Conservation (phyloP, 2,329 filamentous ascomycete species). For the Phoma sp. region DNA sequence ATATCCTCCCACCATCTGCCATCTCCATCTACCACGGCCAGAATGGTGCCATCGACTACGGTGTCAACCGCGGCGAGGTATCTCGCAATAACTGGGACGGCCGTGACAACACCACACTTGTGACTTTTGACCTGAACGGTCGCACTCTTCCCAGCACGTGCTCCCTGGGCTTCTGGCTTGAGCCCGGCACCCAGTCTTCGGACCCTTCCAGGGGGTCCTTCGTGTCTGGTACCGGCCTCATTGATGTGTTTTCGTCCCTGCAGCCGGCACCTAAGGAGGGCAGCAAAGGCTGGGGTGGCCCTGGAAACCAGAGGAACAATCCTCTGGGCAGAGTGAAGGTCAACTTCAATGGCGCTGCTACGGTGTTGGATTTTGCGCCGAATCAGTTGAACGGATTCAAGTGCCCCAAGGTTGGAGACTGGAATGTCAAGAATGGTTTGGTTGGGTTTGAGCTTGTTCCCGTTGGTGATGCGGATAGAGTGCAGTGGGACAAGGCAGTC, state of each 20-base stretch:
- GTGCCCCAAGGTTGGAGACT: conserved; percentile 14
- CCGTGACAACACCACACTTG: conserved; percentile 21
- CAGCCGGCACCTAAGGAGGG: conserved; percentile 13
- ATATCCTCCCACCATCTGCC: conserved; percentile 13
- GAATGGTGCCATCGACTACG: conserved; percentile 21
- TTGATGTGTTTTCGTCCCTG: conserved; percentile 21
- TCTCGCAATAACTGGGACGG: conserved; percentile 13
- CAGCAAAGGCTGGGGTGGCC: conserved; percentile 15
- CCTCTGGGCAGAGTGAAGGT: conserved; percentile 14
- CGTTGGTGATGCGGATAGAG: conserved; percentile 16
- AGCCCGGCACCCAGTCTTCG: conserved; percentile 2
- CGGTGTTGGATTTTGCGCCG: conserved; percentile 1
- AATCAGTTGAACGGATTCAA: conserved; percentile 9
- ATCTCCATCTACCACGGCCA: conserved; percentile 18
- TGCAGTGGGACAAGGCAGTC: conserved; percentile 16
- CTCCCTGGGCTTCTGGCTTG: conserved; percentile 21
- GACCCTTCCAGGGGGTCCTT: not conserved
- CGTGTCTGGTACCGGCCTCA: conserved; percentile 4
- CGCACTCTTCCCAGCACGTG: conserved; percentile 7
- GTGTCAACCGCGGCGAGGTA: conserved; percentile 14
- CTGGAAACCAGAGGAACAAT: conserved; percentile 21
- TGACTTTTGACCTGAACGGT: conserved; percentile 19
- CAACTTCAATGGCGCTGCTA: conserved; percentile 5
- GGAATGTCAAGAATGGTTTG: conserved; percentile 8
- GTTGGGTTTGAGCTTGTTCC: conserved; percentile 21